Evolutionary conservation across 192 early-diverging fungal species (phyloP).

Genomic region (Podila horticola): DNA sequence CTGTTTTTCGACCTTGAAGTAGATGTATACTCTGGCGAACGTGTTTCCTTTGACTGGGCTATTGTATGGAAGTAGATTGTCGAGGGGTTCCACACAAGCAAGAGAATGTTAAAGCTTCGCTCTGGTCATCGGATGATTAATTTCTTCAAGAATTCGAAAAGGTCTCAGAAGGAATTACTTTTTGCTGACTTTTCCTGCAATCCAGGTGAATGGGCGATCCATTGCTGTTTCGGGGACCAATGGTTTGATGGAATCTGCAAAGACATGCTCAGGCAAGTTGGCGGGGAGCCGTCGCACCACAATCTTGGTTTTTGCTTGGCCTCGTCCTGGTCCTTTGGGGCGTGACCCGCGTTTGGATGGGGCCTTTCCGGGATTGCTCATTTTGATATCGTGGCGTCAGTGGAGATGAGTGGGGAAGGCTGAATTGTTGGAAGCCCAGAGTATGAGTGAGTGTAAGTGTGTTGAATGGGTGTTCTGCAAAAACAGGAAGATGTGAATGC

Average conservation of each 20-base stretch:
- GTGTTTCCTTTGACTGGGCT: constrained; percentile 79
- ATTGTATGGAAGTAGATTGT: not conserved
- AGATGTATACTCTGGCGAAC: constrained; percentile 80
- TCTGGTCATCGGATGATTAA: too few relatives aligned
- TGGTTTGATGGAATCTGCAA: constrained; percentile 66
- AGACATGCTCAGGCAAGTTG: constrained; percentile 76
- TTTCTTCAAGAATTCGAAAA: too few relatives aligned
- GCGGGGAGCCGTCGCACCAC: constrained; percentile 83
- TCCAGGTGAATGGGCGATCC: constrained; percentile 62
- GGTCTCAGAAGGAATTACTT: constrained; percentile 58
- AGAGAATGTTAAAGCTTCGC: too few relatives aligned
- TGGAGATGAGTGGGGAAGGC: not conserved
- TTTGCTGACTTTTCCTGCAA: constrained; percentile 78
- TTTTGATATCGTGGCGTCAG: not conserved
- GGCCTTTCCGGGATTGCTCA: constrained; percentile 26
- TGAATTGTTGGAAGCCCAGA: not conserved
- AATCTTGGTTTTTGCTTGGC: constrained; percentile 72
- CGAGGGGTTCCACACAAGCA: too few relatives aligned
- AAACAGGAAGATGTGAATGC: too few relatives aligned
- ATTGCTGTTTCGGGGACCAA: constrained; percentile 60
- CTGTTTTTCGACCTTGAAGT: constrained; percentile 74
- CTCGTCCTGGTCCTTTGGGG: constrained; percentile 31
- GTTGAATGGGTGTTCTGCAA: too few relatives aligned
- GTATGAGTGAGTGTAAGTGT: not conserved
- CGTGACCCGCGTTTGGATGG: constrained; percentile 27